Evolutionary conservation across 1,284 basidiomycete genomes (phyloP), one percentile per base, ranked within the genome.

Genomic region (Cystobasidiaceae sp.): DNA sequence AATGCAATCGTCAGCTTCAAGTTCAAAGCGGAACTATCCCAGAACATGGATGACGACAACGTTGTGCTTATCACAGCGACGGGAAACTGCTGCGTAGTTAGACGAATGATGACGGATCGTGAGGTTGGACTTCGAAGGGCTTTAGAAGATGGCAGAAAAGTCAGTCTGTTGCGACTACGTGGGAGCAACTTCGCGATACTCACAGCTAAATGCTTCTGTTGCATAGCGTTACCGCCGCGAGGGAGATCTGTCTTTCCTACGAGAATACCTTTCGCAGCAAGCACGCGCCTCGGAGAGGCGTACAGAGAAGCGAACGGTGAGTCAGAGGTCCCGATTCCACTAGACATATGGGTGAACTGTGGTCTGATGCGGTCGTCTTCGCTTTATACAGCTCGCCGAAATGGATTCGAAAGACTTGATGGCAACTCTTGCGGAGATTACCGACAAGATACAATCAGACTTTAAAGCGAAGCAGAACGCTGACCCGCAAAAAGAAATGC

Each of bases 1-100:
- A 64, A 64, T 34, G 61, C 51, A 4, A 56, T 56, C 21, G 43
- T 56, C 9, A 30, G 56, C 25, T 64, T 64, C 33, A 44, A 64
- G 19, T 64, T 23, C 28, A 59, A 49, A 32, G 37, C 28, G 13
- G 45, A 59, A 21, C 27, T 49, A 33, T 46, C 43, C 9, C 28
- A 59, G 32, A 49, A 59, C 41, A 37, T 46, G 13, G 28, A 59
- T 21, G 56, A 59, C 41, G 56, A 59, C 25, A 46, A 46, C 11
- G 45, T 59, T 7, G 56, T 59, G 4, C 13, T 46, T 3, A 59
- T 59, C 43, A 49, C 56, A 23, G 56, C 56, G 21, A 34, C 28
- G 9, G 56, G 56, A 17, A 46, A 46, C 30, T 46, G 44, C 56
- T 59, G 45, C 25, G 13, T 33, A 25, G 44, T 59, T 19, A 25